A percentile compares a stretch with the other conserved stretches of the same genome.
phyloP scores from a whole-genome alignment of 306 rosid species.

The Casuarina equisetifolia region DNA sequence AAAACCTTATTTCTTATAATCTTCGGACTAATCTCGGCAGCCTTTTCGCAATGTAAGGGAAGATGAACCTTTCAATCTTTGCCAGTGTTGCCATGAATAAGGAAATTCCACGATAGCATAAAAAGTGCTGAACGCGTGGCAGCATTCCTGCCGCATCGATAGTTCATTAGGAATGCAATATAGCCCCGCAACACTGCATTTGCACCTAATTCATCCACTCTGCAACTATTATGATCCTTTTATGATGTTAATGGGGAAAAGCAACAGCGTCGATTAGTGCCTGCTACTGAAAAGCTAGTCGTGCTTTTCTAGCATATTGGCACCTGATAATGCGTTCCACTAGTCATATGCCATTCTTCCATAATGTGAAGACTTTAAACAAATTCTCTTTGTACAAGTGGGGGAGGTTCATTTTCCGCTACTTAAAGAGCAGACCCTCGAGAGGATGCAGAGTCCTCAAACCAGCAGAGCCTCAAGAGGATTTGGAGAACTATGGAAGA shows the following conservation, averaged over 20 bases:
- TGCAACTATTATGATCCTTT: no score
- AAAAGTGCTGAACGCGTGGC: no score
- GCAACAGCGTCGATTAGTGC: not conserved
- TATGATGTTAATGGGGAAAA: not conserved
- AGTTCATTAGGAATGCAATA: no score
- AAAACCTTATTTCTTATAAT: no score
- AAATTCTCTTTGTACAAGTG: not conserved
- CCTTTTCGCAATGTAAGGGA: no score
- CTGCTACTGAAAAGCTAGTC: not conserved
- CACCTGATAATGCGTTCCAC: not conserved
- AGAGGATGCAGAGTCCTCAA: not conserved
- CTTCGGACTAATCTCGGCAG: no score
- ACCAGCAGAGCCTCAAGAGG: not conserved
- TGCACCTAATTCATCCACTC: no score
- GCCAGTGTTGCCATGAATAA: no score
- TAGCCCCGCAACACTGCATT: no score
- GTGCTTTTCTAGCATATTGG: not conserved
- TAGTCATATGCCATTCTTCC: not conserved
- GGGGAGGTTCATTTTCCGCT: not conserved
- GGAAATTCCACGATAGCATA: no score
- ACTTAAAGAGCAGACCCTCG: not conserved
- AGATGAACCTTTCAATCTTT: no score
- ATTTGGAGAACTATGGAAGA: constrained; percentile 18
- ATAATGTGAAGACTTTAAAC: not conserved
- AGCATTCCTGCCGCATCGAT: no score